Base-by-base conservation (phyloP, 345 rosid species). In the Populus simonii region DNA sequence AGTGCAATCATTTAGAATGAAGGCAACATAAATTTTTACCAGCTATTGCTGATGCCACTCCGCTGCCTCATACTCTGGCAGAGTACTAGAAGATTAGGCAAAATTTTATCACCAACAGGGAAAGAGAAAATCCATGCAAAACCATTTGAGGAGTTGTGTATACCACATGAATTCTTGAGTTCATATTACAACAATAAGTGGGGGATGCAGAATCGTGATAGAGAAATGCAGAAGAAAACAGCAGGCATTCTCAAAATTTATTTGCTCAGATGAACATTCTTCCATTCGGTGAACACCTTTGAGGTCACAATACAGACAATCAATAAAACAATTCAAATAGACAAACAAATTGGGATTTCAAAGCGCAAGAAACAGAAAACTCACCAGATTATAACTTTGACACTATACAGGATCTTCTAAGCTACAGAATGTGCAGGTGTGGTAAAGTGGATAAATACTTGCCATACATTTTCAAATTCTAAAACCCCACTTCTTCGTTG, bases 401-500 rank as follows among this genome's bases (percentile, higher is more conserved):
- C 81, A 75, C 89, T 89, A 81, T 91, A 91, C 91, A 89, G 72
- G 81, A 83, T 81, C 80, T 82, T 78, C 86, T 88, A 88, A 78
- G 88, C 67, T 88, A 89, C 89, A 86, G 74, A 79, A 74, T 70
- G 81, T 79, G 90, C 84, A 78, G 29, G 74, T 77, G 75, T 43
- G 70, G 66, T 59, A 23, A 70, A 65, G 47, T 17, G 59, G 62
- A 81, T 78, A 73, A 83, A 82, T 79, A 68, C 15, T 79, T 57
- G 39, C 3, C 71, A 65, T 7, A 16, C 43, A 49, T 27, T 17
- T 61, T 91, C 87, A 96, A 82, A 86, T 85, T 84, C 90, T 91
- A 84, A 96, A 94, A 70, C 99, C 99, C 99, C 99, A 96, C 87
- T 87, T 91, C 87, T 91, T 96, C 23, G 85, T 81, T 20, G 84